Base-by-base conservation (phyloP, 495 filamentous ascomycete species). In the Copromyces sp. region DNA sequence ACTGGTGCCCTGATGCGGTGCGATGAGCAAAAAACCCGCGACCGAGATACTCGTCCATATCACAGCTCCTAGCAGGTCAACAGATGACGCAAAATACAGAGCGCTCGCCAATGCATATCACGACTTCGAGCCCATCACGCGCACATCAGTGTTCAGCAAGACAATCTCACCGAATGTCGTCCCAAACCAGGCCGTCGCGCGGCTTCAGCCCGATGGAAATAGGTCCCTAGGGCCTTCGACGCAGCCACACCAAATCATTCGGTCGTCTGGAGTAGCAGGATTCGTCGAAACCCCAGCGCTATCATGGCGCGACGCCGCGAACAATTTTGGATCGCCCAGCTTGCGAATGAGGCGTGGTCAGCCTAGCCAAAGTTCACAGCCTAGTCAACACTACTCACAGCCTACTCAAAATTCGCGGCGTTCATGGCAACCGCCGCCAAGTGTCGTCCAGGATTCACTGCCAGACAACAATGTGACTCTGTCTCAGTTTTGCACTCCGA, bases 41-140 rank as follows among this genome's bases (percentile, higher is more conserved):
- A 80, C 82, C 17, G 90, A 93, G 81, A 89, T 93, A 68, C 83
- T 93, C 68, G 87, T 92, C 29, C 91, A 93, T 79, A 84, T 90
- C 75, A 83, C 87, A 40, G 91, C 90, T 39, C 88, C 91, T 69
- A 89, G 89, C 78, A 83, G 80, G 69, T 84, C 79, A 38, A 76
- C 75, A 53, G 89, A 93, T 73, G 92, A 94, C 80, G 83, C 83
- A 4, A 79, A 81, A 72, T 93, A 94, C 79, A 82, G 90, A 37
- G 84, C 84, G 20, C 84, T 92, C 47, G 88, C 90, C 24, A 78
- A 81, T 16, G 89, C 87, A 14, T 91, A 91, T 72, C 73, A 91
- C 6, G 79, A 84, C 68, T 92, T 91, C 71, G 81, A 89, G 70
- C 78, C 84, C 20, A 68, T 74, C 76, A 65, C 61, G 35, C 71